These are phyloP conservation scores for Purshia tridentata DNA, from an alignment of 306 rosid genomes.

Conservation along the genomic window DNA sequence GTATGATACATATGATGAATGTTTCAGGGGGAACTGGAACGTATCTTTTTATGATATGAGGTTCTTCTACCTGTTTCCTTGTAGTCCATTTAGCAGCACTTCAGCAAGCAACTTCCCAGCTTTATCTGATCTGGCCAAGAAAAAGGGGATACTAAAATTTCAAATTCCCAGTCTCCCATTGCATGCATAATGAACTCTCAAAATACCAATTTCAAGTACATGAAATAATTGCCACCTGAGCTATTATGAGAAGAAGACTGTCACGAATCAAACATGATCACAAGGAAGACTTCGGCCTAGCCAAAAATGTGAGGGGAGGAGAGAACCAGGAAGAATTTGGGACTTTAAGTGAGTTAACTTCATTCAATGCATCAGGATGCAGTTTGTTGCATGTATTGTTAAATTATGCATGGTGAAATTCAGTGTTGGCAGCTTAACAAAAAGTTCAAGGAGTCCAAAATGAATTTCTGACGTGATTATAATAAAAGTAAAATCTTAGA, in stretches of 20 bases:
- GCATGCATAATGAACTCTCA: background rate
- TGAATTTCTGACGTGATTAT: too few relatives aligned
- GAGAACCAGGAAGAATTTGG: background rate
- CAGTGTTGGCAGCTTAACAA: background rate
- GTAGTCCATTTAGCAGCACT: slow-evolving; percentile 49
- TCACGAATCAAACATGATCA: background rate
- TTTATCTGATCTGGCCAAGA: slow-evolving; percentile 56
- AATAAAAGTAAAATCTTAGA: background rate
- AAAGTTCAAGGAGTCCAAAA: too few relatives aligned
- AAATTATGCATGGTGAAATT: too few relatives aligned
- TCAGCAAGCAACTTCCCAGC: slow-evolving; percentile 72
- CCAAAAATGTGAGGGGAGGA: background rate
- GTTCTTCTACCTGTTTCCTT: slow-evolving; percentile 60
- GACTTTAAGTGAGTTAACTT: background rate
- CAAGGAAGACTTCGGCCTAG: background rate
- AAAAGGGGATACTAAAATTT: background rate
- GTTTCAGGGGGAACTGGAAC: slow-evolving; percentile 10
- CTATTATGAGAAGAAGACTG: background rate
- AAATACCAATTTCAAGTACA: background rate
- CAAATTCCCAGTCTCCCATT: background rate
- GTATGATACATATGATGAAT: slow-evolving; percentile 7
- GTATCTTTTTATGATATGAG: slow-evolving; percentile 27
- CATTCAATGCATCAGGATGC: background rate
- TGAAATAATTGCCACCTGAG: background rate
- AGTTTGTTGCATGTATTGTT: too few relatives aligned